A percentile compares a stretch with the other conserved stretches of the same genome.
Conservation (phyloP, 2,329 filamentous ascomycete genomes). For the Fusarium annulatum region DNA sequence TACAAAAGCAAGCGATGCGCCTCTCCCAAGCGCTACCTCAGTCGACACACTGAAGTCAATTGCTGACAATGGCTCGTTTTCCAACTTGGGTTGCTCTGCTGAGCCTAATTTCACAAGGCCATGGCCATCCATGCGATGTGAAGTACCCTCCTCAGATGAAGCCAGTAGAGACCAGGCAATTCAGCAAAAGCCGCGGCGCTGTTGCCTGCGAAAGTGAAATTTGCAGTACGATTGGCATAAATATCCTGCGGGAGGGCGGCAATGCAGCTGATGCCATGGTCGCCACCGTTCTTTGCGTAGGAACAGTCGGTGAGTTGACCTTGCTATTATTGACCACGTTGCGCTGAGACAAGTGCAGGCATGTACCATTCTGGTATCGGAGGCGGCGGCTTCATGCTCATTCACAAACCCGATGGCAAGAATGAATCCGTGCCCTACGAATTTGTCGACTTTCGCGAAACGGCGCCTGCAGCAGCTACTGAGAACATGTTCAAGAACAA, state of each 20-base stretch:
- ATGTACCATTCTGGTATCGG: slow-evolving; percentile 79
- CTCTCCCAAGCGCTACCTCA: no score
- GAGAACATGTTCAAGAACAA: slow-evolving; percentile 85
- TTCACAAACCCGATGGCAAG: slow-evolving; percentile 69
- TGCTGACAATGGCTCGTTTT: slow-evolving; percentile 1
- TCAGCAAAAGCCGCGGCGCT: slow-evolving; percentile 58
- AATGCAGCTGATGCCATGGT: slow-evolving; percentile 76
- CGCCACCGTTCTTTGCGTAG: slow-evolving; percentile 72
- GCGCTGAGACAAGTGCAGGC: slow-evolving; percentile 19
- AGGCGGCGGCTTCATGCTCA: slow-evolving; percentile 82
- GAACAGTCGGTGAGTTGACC: slow-evolving; percentile 57
- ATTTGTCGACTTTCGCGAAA: slow-evolving; percentile 87
- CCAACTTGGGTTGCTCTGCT: slow-evolving; percentile 5
- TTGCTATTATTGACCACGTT: fast-evolving
- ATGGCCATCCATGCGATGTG: slow-evolving; percentile 11
- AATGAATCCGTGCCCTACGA: slow-evolving; percentile 66
- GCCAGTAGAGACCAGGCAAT: slow-evolving; percentile 4
- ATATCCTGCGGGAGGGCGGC: slow-evolving; percentile 67
- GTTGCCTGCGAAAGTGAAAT: slow-evolving; percentile 70
- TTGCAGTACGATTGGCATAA: slow-evolving; percentile 69
- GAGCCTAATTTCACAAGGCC: slow-evolving; percentile 5
- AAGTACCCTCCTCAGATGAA: slow-evolving; percentile 24
- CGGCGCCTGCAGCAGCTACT: slow-evolving; percentile 80
- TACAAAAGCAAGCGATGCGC: neutral
- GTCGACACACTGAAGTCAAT: no score